These are phyloP conservation scores for Kodamaea fukazawae DNA, from an alignment of 805 yeast species.

Conservation along the genomic window DNA sequence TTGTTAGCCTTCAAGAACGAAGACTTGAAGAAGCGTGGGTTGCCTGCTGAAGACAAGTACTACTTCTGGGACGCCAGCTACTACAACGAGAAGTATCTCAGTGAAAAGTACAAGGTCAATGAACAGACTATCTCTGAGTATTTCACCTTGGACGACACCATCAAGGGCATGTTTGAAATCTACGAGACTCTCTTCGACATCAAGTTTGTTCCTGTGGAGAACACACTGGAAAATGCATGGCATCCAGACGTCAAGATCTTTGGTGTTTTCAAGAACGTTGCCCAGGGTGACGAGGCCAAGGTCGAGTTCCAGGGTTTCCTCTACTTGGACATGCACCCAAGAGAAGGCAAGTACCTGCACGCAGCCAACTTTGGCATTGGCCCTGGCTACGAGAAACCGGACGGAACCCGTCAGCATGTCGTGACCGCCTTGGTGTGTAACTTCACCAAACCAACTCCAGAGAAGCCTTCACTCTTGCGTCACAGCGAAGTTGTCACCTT, in stretches of 20 bases:
- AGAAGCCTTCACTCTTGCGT: slow-evolving; percentile 70
- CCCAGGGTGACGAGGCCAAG: slow-evolving; percentile 15
- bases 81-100: slow-evolving; percentile 63
- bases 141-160: slow-evolving; percentile 70
- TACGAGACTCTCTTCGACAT: slow-evolving; percentile 70
- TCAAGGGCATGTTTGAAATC: slow-evolving; percentile 64
- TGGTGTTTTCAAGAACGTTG: slow-evolving; percentile 65
- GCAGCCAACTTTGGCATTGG: slow-evolving; percentile 78
- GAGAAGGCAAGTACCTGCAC: slow-evolving; percentile 85
- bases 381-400: slow-evolving; percentile 53
- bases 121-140: slow-evolving; percentile 69
- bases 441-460: slow-evolving; percentile 69
- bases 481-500: slow-evolving; percentile 79
- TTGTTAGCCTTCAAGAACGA: slow-evolving; percentile 52
- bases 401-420: slow-evolving; percentile 56
- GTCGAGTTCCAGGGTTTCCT: slow-evolving; percentile 69
- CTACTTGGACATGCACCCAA: slow-evolving; percentile 78
- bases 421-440: slow-evolving; percentile 81
- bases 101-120: slow-evolving; percentile 69
- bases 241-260: slow-evolving; percentile 74
- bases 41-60: slow-evolving; percentile 35
- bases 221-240: slow-evolving; percentile 52
- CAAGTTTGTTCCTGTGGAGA: slow-evolving; percentile 55
- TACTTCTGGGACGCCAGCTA: slow-evolving; percentile 75
- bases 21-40: slow-evolving; percentile 47